Conservation (phyloP, 495 filamentous ascomycete species). For the Cudoniella acicularis region DNA sequence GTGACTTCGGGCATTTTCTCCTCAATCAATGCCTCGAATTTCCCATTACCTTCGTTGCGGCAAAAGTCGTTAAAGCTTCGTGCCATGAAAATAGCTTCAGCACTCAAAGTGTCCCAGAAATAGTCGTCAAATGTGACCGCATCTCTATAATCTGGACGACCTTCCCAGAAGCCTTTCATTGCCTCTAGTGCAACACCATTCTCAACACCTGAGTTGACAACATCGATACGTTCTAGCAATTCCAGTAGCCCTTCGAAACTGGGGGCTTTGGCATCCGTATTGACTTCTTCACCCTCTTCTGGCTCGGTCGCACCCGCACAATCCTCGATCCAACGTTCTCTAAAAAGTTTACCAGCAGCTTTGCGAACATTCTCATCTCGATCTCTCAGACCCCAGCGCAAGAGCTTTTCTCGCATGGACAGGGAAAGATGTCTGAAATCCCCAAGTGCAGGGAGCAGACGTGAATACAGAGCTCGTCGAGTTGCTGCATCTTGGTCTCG, state of each 20-base stretch:
- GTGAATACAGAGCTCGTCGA: slow-evolving; percentile 80
- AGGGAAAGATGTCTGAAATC: slow-evolving; percentile 95
- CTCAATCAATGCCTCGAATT: slow-evolving; percentile 68
- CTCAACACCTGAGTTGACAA: slow-evolving; percentile 84
- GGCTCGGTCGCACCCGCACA: slow-evolving; percentile 63
- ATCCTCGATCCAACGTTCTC: slow-evolving; percentile 94
- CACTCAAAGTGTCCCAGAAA: slow-evolving; percentile 83
- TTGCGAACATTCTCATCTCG: slow-evolving; percentile 93
- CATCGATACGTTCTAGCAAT: slow-evolving; percentile 88
- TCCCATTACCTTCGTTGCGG: slow-evolving; percentile 61
- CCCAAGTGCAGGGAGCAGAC: slow-evolving; percentile 81
- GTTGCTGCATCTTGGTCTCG: slow-evolving; percentile 83
- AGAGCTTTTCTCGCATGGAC: slow-evolving; percentile 92
- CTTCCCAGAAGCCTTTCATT: slow-evolving; percentile 94
- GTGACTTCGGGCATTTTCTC: slow-evolving; percentile 96
- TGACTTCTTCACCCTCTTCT: slow-evolving; percentile 35
- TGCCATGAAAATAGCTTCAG: slow-evolving; percentile 82
- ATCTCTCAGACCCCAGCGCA: slow-evolving; percentile 93
- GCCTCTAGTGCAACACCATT: slow-evolving; percentile 87
- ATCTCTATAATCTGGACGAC: slow-evolving; percentile 85
- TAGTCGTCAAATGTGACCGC: slow-evolving; percentile 73
- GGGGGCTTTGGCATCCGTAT: slow-evolving; percentile 51
- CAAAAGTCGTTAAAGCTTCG: slow-evolving; percentile 95
- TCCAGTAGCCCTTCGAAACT: slow-evolving; percentile 77
- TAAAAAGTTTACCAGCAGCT: slow-evolving; percentile 84